Base-by-base conservation (phyloP, 2,329 filamentous ascomycete genomes). In the Tolypocladium tropicale region DNA sequence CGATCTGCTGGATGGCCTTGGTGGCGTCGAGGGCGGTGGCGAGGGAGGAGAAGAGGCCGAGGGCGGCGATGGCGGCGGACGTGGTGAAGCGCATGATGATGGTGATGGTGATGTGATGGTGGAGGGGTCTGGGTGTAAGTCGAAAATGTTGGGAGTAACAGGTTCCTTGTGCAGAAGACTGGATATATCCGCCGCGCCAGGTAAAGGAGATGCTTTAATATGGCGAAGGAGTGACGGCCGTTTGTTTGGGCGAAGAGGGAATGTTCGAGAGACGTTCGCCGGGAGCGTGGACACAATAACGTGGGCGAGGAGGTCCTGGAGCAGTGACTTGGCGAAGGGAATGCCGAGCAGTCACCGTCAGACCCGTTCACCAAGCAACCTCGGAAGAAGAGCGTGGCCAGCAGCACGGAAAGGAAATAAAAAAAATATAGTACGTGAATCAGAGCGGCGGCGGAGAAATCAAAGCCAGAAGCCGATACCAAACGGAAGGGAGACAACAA, bases 1-100 rank as follows among this genome's bases (percentile, higher is more conserved):
- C 79, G 66, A 89, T 83, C 53, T 69, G 56, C 58, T 68, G 66
- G 63, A 88, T 71, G 60, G 77, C 72, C 32, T 67, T 63, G 23
- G 67, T 66, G 11, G 74, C 67, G 2, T 58, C 54, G 39, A 65
- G 53, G 50, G 25, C 23, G 12, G 60, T 52, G 34, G 61, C 59
- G 34, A 63, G 36, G 46, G 58, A 55, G 39, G 55, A 55, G 34
- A 62, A 55, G 34, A 62, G 52, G 55, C 55, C 46, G 50, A 59
- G n/a, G 50, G 57, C 48, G 33, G 56, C 33, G 50, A 55, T 18
- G 37, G 54, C 41, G 53, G 58, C 43, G 7, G 64, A 52, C 6
- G 60, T 11, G 10, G 62, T 53, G 60, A 70, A 59, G 57, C 65
- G 68, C 69, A 70, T 70, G 1, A 3, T 57, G 54, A 33, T 48